Evolutionary conservation across 768 basidiomycete genomes (phyloP), one percentile per base, ranked within the genome.

Genomic region (Rhodotorula diobovata): DNA sequence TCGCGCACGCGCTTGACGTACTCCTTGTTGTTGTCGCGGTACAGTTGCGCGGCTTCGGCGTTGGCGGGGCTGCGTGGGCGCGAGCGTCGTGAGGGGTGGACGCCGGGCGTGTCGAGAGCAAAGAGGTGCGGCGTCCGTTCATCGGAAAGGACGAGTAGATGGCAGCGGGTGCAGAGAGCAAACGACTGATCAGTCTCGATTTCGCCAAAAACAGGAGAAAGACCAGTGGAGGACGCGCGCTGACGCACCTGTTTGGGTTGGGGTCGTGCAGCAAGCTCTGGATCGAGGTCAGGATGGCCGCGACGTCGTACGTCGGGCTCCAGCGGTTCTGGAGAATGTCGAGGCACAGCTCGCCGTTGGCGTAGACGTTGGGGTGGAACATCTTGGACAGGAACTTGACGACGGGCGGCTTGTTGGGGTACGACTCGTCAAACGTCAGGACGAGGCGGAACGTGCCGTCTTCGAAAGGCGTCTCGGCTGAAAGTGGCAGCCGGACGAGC

Each of bases 341-440:
- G 61, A 99, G 85, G 80, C 96, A 99, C 61, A 99, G 89, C 80
- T 98, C 95, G 72, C 96, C 96, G 77, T 96, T 97, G 56, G 90
- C 90, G 81, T 98, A 99, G 18, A 99, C 94, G 82, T 98, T 99
- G 0, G 96, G 96, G 80, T 99, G 95, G 83, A 99, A 98, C 95
- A 98, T 98, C 73, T 81, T 81, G 18, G 64, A 59, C 39, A 98
- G 86, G 84, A 99, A 99, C 79, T 93, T 93, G 76, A 99, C 95
- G 11, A 90, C 89, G 5, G 96, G 96, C 0, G 96, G 93, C 80
- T 97, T 97, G 84, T 96, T 99, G 25, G 96, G 96, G 81, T 99
- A 99, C 14, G 91, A 90, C 78, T 99, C 96, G 80, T 98, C 94
- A 77, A 99, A 98, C 2, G 89, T 91, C 60, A 99, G 85, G 58